phyloP scores from a whole-genome alignment of 2,329 filamentous ascomycete species.

The Ceratocystis diversiconidia region DNA sequence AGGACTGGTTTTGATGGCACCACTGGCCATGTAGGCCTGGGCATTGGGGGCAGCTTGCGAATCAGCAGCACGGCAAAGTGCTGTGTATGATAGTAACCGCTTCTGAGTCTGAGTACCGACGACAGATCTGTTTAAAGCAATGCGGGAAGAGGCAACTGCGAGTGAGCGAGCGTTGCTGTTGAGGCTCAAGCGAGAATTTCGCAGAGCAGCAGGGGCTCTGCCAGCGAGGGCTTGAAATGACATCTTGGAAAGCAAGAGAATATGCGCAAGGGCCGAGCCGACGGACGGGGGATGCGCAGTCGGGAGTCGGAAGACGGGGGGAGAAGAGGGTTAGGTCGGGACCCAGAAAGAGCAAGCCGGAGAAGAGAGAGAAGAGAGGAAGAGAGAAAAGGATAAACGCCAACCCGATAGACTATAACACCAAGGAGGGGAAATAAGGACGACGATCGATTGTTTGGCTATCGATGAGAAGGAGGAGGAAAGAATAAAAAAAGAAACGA shows the following conservation, averaged over 20 bases:
- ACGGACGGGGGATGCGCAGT: neutral
- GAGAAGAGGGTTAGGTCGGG: neutral
- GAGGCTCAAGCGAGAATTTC: constrained; percentile 31
- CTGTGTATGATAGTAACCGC: constrained; percentile 35
- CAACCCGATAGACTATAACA: neutral
- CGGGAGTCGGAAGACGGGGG: neutral
- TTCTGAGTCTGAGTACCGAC: constrained; percentile 26
- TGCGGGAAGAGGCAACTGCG: constrained; percentile 10
- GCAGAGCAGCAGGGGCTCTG: constrained; percentile 43
- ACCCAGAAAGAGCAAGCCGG: neutral
- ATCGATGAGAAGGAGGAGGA: neutral
- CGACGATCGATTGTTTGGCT: neutral
- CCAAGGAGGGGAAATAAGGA: neutral
- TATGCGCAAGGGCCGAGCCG: neutral
- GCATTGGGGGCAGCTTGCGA: constrained; percentile 62
- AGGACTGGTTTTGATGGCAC: constrained; percentile 64
- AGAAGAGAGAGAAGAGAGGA: neutral
- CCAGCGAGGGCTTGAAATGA: constrained; percentile 35
- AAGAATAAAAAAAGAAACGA: neutral
- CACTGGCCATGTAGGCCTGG: constrained; percentile 79
- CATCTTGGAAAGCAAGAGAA: constrained; percentile 17
- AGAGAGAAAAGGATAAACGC: constrained; percentile 1
- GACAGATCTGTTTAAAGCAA: constrained; percentile 11
- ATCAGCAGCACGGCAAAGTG: constrained; percentile 29
- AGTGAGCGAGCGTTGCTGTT: constrained; percentile 12